Conservation (phyloP, 2,329 filamentous ascomycete species). For the Diaporthe destruens region DNA sequence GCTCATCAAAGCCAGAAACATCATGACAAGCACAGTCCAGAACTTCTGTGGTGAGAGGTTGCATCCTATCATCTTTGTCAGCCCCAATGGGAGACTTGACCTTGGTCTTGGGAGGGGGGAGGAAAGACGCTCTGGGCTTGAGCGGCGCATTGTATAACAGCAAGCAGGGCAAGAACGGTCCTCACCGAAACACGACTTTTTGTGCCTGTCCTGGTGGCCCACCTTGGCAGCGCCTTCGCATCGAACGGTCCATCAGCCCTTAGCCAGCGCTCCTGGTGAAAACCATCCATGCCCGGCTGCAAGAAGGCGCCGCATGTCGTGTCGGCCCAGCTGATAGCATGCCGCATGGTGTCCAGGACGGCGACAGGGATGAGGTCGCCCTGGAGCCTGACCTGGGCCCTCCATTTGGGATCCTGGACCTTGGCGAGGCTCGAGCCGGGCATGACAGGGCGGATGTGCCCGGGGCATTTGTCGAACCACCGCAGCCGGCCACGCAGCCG, state of each 20-base stretch:
- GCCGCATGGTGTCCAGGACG: constrained; percentile 25
- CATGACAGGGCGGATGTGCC: too few relatives aligned
- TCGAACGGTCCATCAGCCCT: constrained; percentile 34
- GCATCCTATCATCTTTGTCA: constrained; percentile 39
- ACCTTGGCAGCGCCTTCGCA: constrained; percentile 29
- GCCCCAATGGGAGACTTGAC: background rate
- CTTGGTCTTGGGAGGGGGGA: too few relatives aligned
- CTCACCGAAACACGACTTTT: constrained; percentile 30
- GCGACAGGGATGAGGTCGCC: constrained; percentile 37
- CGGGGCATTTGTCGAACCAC: constrained; percentile 41
- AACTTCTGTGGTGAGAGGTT: constrained; percentile 45
- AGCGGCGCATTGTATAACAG: too few relatives aligned
- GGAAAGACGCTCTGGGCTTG: too few relatives aligned
- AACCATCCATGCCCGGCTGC: constrained; percentile 31
- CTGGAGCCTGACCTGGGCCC: too few relatives aligned
- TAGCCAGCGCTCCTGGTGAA: constrained; percentile 37
- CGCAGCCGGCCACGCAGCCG: constrained; percentile 44
- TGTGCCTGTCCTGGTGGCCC: constrained; percentile 1
- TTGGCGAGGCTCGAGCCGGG: constrained; percentile 37
- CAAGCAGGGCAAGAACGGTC: background rate
- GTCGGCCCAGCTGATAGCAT: constrained; percentile 25
- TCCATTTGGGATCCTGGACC: constrained; percentile 36
- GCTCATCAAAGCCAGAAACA: constrained; percentile 44
- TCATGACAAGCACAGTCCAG: constrained; percentile 44
- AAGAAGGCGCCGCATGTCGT: constrained; percentile 30